Evolutionary conservation across 2,329 filamentous ascomycete genomes (phyloP).

Genomic region (Pseudogymnoascus sp.): DNA sequence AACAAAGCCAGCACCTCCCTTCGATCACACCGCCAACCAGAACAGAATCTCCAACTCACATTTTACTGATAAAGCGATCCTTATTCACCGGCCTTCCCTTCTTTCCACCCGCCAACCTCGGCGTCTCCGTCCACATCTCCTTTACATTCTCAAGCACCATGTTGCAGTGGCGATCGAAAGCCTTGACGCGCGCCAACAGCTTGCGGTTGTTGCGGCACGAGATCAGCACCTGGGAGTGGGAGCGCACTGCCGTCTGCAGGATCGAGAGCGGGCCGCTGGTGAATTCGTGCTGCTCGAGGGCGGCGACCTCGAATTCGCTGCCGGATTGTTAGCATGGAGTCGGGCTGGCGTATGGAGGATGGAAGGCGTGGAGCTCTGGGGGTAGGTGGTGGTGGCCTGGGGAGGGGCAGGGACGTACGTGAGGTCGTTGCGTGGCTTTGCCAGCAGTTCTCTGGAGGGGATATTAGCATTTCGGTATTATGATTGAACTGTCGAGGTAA

Average conservation of each 20-base stretch:
- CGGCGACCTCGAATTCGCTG: constrained; percentile 85
- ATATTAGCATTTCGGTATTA: constrained; percentile 17
- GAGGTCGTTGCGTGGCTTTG: constrained; percentile 82
- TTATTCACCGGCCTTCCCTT: constrained; percentile 91
- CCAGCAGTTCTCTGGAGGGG: constrained; percentile 66
- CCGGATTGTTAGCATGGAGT: constrained; percentile 17
- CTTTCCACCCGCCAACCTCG: constrained; percentile 72
- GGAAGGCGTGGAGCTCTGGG: constrained; percentile 17
- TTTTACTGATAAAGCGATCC: constrained; percentile 96
- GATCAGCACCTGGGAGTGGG: constrained; percentile 92
- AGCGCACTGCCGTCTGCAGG: constrained; percentile 91
- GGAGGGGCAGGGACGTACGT: constrained; percentile 55
- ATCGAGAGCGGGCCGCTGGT: constrained; percentile 79
- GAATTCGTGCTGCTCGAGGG: constrained; percentile 72
- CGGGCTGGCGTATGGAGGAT: background rate
- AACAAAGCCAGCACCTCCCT: background rate
- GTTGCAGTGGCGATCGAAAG: constrained; percentile 97
- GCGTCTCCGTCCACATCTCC: constrained; percentile 99
- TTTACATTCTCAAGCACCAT: constrained; percentile 97
- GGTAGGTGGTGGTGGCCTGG: constrained; percentile 10
- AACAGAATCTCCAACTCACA: constrained; percentile 48
- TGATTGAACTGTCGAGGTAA: background rate
- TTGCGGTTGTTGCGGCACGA: constrained; percentile 98
- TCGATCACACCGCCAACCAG: constrained; percentile 12
- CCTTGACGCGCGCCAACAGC: constrained; percentile 92